These are phyloP conservation scores for Aureobasidium sp. DNA, from an alignment of 2,329 filamentous ascomycete genomes.

Conservation along the genomic window DNA sequence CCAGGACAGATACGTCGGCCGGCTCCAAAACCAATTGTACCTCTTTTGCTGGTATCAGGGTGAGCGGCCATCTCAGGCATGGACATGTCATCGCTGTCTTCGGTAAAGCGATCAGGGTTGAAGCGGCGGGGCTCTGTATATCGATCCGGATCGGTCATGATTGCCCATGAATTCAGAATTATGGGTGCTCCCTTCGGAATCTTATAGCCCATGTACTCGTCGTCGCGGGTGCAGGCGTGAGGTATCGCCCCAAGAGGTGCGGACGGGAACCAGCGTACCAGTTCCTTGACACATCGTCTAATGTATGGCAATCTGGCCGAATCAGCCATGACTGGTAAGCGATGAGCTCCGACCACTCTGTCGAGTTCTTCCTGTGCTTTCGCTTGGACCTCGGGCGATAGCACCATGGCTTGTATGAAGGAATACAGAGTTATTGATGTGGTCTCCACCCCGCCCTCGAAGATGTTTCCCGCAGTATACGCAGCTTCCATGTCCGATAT, in stretches of 20 bases:
- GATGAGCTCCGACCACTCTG: conserved; percentile 20
- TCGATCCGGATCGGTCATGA: conserved; percentile 34
- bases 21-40: conserved; percentile 50
- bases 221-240: conserved; percentile 32
- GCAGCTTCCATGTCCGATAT: conserved; percentile 23
- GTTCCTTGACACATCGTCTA: conserved; percentile 30
- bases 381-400: conserved; percentile 20
- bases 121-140: conserved; percentile 34
- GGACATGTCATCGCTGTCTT: conserved; percentile 21
- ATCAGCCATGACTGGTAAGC: conserved; percentile 26
- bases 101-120: conserved; percentile 28
- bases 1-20: conserved; percentile 54
- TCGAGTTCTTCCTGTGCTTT: conserved; percentile 22
- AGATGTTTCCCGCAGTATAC: conserved; percentile 30
- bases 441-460: conserved; percentile 39
- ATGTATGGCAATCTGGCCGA: conserved; percentile 28
- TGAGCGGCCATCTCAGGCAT: conserved; percentile 29
- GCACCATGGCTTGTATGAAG: conserved; percentile 29
- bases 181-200: conserved; percentile 33
- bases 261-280: conserved; percentile 29
- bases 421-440: conserved; percentile 29
- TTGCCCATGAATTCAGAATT: conserved; percentile 34
- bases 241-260: conserved; percentile 28
- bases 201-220: conserved; percentile 27
- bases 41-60: conserved; percentile 38